Evolutionary conservation across 108 stramenopile genomes (phyloP), one percentile per base, ranked within the genome.

Genomic region (Schizochytrium sp.): DNA sequence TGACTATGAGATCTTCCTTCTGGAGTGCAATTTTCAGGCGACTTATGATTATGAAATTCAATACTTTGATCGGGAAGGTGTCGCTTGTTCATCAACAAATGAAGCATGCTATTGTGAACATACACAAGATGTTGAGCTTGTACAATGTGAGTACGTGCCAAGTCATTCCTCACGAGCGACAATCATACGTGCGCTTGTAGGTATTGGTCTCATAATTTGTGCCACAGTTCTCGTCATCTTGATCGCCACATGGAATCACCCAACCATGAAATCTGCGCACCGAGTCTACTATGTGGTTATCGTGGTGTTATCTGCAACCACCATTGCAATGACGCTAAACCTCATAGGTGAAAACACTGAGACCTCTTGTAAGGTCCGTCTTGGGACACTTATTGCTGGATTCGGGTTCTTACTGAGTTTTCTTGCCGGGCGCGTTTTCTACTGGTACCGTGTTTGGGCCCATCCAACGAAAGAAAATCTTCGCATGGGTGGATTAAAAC

Each of bases 381-480:
- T 83, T 47, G 47, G 76, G 28, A 5, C 44, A 46, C 28, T 83
- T 5, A 8, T 49, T 8, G 55, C 12, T 50, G 76, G 47, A 47
- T 83, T 83, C 28, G 47, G 76, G 10, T n/a, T 83, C 45, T 38
- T 40, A 28, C 76, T 83, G 28, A 55, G 50, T 28, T 3, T 83
- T 1, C 47, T 83, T 40, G 38, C 55, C 45, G 76, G 76, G 10
- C 47, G 76, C 10, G 76, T 83, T 10, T 83, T 47, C 28, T 83
- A 83, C 76, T 83, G 76, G 76, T 83, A 83, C 47, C 47, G 76
- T 5, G 76, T 83, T 8, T 83, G 76, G 76, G 76, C 76, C 12
- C 17, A 49, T 0, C 76, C 76, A 5, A 55, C 76, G 12, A 83
- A 69, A 15, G 64, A 69, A 69, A 69, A 69, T 44, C 64, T 69